A percentile compares a stretch with the other conserved stretches of the same genome.
Conservation (phyloP, 495 filamentous ascomycete genomes). For the Neohortaea acidophila region DNA sequence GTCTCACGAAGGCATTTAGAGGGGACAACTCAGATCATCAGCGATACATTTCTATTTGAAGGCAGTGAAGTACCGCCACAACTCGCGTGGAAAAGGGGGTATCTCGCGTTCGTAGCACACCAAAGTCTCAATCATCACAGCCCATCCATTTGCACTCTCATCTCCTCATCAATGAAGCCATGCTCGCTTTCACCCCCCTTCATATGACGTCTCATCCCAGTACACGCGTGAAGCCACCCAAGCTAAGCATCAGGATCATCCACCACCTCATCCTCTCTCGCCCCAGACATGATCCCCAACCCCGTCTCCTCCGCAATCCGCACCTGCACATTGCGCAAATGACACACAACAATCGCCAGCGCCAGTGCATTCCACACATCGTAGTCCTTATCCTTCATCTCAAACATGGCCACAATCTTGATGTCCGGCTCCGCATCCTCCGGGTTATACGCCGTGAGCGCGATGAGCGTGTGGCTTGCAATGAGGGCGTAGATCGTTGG, state of each 20-base stretch:
- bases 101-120: too few species aligned
- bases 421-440: conserved; percentile 10
- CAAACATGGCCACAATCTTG: conserved; percentile 21
- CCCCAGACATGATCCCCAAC: conserved; percentile 1
- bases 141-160: too few species aligned
- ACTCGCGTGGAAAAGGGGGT: too few species aligned
- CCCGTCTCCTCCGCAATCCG: conserved; percentile 12
- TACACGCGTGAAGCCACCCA: too few species aligned
- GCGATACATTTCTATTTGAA: too few species aligned
- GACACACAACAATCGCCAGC: conserved; percentile 24
- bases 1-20: too few species aligned
- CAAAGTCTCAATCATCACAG: too few species aligned
- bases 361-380: conserved; percentile 29
- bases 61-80: too few species aligned
- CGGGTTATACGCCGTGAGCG: conserved; percentile 20
- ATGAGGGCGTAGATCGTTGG: conserved; percentile 26
- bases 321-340: conserved; percentile 21
- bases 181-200: too few species aligned
- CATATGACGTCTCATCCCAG: too few species aligned
- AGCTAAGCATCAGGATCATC: conserved; percentile 10
- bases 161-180: too few species aligned
- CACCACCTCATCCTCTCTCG: conserved; percentile 1
- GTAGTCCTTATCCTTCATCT: conserved; percentile 20
- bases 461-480: conserved; percentile 22
- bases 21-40: too few species aligned